These are phyloP conservation scores for Solanum sejunctum DNA, from an alignment of 257 asterid species.

Conservation along the genomic window DNA sequence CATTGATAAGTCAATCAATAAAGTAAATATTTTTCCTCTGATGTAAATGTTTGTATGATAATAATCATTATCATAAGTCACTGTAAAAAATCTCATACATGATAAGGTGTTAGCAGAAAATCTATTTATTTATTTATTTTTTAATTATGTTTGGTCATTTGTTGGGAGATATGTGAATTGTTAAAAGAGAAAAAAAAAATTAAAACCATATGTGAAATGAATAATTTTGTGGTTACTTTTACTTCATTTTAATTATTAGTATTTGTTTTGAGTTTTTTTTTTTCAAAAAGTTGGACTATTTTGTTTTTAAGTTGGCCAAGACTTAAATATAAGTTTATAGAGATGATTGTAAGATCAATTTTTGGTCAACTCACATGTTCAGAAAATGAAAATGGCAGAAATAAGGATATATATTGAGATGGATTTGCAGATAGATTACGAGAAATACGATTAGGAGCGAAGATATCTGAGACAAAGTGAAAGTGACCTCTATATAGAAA, in stretches of 20 bases:
- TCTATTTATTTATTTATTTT: not conserved
- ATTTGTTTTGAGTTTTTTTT: too few species aligned
- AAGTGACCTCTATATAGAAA: too few species aligned
- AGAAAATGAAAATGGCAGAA: not conserved
- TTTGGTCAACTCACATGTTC: not conserved
- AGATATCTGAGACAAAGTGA: too few species aligned
- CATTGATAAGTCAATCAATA: slow-evolving; percentile 46
- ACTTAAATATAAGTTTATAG: not conserved
- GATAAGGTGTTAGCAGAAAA: not conserved
- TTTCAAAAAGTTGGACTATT: too few species aligned
- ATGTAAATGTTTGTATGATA: not conserved
- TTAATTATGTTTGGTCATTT: not conserved
- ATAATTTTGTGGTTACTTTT: not conserved
- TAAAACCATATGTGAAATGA: not conserved
- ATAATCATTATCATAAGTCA: slow-evolving; percentile 41
- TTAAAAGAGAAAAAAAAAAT: not conserved
- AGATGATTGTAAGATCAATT: not conserved
- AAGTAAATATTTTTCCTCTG: not conserved
- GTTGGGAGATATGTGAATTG: not conserved
- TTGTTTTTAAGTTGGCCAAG: not conserved
- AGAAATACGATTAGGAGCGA: not conserved
- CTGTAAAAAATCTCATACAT: slow-evolving; percentile 16
- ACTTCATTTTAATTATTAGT: not conserved
- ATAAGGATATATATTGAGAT: not conserved
- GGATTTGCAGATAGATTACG: too few species aligned